Evolutionary conservation across 805 yeast genomes (phyloP).

Genomic region (Monosporozyma aquatica): DNA sequence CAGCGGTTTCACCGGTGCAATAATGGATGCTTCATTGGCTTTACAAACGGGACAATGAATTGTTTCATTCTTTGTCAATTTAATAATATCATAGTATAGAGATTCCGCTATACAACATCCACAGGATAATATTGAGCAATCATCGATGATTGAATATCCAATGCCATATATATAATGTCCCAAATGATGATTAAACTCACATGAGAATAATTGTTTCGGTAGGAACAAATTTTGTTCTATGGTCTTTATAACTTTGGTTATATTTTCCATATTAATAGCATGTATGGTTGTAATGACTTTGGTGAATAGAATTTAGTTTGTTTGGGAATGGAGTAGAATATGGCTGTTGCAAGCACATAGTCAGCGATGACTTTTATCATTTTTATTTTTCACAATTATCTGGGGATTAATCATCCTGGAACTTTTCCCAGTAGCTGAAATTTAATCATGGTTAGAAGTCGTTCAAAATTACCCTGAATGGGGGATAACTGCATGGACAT

Average conservation of each 20-base stretch:
- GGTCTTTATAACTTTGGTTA: conserved; percentile 12
- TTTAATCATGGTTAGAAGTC: too few species aligned
- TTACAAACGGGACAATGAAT: conserved; percentile 34
- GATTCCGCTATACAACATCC: conserved; percentile 22
- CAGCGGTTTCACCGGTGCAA: conserved; percentile 31
- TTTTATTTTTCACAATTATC: too few species aligned
- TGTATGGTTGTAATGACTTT: too few species aligned
- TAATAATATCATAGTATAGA: conserved; percentile 11
- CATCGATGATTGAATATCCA: conserved; percentile 19
- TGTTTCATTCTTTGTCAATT: conserved; percentile 4
- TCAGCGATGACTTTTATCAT: too few species aligned
- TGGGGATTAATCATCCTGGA: too few species aligned
- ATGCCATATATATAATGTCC: conserved; percentile 14
- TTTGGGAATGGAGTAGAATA: too few species aligned
- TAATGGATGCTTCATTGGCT: conserved; percentile 11
- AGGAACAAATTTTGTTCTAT: conserved; percentile 22
- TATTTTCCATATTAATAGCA: conserved; percentile 5
- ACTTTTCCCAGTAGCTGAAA: too few species aligned
- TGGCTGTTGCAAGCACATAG: too few species aligned
- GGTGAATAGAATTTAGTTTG: too few species aligned
- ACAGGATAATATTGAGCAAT: conserved; percentile 23
- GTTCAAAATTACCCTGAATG: too few species aligned
- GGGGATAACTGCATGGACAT: too few species aligned
- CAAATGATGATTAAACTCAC: conserved; percentile 10
- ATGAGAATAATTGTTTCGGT: conserved; percentile 16